Evolutionary conservation across 768 basidiomycete genomes (phyloP), one percentile per base, ranked within the genome.

Genomic region (Ephemerocybe angulata): DNA sequence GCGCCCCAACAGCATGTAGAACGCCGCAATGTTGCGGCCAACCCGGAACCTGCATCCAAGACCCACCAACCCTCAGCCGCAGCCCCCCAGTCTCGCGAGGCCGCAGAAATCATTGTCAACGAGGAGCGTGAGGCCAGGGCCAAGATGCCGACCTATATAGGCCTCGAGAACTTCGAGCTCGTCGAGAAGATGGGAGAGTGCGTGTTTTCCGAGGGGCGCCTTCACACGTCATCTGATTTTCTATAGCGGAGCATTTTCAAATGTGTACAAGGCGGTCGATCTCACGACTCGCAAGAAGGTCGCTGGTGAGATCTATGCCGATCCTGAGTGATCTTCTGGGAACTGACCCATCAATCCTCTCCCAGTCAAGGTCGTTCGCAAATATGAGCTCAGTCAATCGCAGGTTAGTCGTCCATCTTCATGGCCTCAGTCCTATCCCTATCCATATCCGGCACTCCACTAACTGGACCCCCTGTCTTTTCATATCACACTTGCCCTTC

Each of bases 211-310:
- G 50, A 28, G 43, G 43, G 69, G 27, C 40, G 29, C 30, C 33
- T 53, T 46, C 21, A 38, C 38, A 21, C 15, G 37, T 68, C 63
- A 37, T 38, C 52, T 56, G 35, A 54, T 50, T 69, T 30, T 25
- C 44, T 38, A 41, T 63, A 91, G 86, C 63, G 96, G 96, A 56
- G 96, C 96, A 40, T 99, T 99, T 69, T 98, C 95, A n/a, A 93
- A 97, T 66, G 96, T 99, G 8, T 99, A 96, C 80, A 91, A 90
- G 67, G 96, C 93, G 13, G 62, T 88, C 52, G 90, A 98, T 67
- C 77, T 83, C 46, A 74, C 77, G 33, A 87, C 85, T 11, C 85
- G 86, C 38, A 80, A 85, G 64, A 88, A 85, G 69, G 87, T 94
- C 41, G 95, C 95, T 60, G 87, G 94, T 87, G 67, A 61, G 80